Base-by-base conservation (phyloP, 768 basidiomycete species). In the Auricularia heimuer region DNA sequence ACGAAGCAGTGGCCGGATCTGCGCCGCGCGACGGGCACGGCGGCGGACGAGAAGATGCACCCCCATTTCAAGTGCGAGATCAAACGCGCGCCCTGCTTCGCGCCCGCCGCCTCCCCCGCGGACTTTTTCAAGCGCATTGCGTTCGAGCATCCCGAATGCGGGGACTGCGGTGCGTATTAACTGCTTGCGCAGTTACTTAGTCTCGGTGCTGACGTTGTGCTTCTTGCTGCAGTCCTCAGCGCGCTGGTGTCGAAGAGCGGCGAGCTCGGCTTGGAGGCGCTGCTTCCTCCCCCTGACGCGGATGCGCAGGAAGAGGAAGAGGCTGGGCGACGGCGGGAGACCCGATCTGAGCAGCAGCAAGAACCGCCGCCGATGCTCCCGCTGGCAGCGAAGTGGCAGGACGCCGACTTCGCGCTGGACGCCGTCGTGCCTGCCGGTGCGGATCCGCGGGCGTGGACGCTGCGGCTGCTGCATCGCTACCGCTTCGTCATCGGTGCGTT, bases 101-200 rank as follows among this genome's bases (percentile, higher is more conserved):
- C 71, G 2, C 45, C 65, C 12, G 65, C 63, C 29, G 62, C 69
- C 7, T 42, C 60, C 0, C 63, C 62, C 35, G 73, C 75, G 11
- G 74, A 70, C 3, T 64, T 75, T 24, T 74, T 79, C 70, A 74
- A 68, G 63, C 70, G 73, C 58, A 70, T 77, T 35, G 74, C 77
- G 0, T 77, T 76, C 67, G 70, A 71, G 12, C 54, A 68, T 4
- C 63, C 67, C 8, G 39, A 70, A 12, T 78, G 77, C 68, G 78
- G 78, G n/a, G 77, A 78, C 62, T 77, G 76, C 63, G 14, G 67
- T 67, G 36, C 36, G 65, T 63, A 21, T 33, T 24, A 1, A 10
- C 1, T 29, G 29, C 29, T 29, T 29, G 29, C 29, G 29, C 2
- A 29, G 2, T 61, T 8, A 12, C 42, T 37, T 54, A 51, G 44